Evolutionary conservation across 345 rosid genomes (phyloP), one percentile per base, ranked within the genome.

Genomic region (Arabis hirsuta): DNA sequence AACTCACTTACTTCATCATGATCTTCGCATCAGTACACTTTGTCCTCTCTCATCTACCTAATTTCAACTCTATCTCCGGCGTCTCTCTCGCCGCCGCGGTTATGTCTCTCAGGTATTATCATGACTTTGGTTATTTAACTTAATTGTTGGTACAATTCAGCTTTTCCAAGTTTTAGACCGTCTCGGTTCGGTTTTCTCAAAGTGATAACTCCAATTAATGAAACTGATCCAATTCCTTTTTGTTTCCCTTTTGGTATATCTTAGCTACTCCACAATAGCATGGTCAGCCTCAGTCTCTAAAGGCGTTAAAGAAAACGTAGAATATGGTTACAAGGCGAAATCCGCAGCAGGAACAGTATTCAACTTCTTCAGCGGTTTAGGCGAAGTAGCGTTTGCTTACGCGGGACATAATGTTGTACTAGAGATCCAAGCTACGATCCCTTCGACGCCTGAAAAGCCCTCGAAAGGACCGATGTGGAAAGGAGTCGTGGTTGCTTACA

Each of bases 341-440:
- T 38, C 78, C 5, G 10, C 81, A 1, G 32, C 73, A 29, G 96
- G 87, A 75, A 76, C 73, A 4, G 80, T 86, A 5, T 86, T 90
- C 42, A 71, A 82, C 79, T 90, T 90, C 84, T 84, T 90, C 39
- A 73, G 77, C 20, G 92, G 84, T 2, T 65, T 90, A 62, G 96
- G 96, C 0, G 82, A 82, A 1, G 88, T 90, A 27, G 92, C 92
- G 48, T 90, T 86, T 66, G 92, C 96, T 39, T 87, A 90, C 47
- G 92, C 96, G 0, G 96, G 96, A 4, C 96, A 90, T 73, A 87
- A 87, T 55, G 92, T 90, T 41, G 96, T 84, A 27, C 31, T 90
- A 74, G 92, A 90, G 71, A 90, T 90, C 77, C 92, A 90, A 83
- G 92, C 92, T 57, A 90, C 92, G 2, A 90, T 90, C 59, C 96